phyloP scores from a whole-genome alignment of 202 grass and related monocot genomes.

The Setaria italica region DNA sequence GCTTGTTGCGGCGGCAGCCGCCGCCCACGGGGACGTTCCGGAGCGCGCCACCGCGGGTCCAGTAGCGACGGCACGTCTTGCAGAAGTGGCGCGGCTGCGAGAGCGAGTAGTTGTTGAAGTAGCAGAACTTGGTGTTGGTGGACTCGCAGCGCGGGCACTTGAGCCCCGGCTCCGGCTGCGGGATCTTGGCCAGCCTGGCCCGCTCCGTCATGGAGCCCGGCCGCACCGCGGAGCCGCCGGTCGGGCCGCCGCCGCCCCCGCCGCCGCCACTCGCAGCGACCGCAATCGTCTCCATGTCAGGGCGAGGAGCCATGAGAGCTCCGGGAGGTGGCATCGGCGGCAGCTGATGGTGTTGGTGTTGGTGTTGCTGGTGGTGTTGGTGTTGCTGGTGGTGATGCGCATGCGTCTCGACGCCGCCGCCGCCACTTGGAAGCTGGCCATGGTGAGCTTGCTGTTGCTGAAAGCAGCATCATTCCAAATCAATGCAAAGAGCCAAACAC shows the following conservation, averaged over 20 bases:
- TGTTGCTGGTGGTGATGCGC: slow-evolving; percentile 42
- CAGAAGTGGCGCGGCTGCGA: slow-evolving; percentile 98
- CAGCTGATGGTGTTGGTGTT: slow-evolving; percentile 45
- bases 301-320: slow-evolving; percentile 37
- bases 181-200: slow-evolving; percentile 75
- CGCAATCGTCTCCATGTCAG: slow-evolving; percentile 42
- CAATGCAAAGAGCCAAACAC: slow-evolving; percentile 2
- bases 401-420: slow-evolving; percentile 40
- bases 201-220: slow-evolving; percentile 74
- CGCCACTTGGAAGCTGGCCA: slow-evolving; percentile 34
- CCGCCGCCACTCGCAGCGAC: slow-evolving; percentile 14
- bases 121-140: slow-evolving; percentile 97
- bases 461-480: slow-evolving; percentile 51
- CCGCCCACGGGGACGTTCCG: slow-evolving; percentile 89
- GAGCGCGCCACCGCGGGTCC: slow-evolving; percentile 87
- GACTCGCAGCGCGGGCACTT: slow-evolving; percentile 98
- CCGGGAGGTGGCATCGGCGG: slow-evolving; percentile 42
- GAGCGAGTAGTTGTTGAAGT: slow-evolving; percentile 99
- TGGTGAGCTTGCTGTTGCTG: slow-evolving; percentile 58
- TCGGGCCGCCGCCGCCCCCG: slow-evolving; percentile 11
- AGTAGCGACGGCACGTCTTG: slow-evolving; percentile 98
- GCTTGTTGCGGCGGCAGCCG: slow-evolving; percentile 92
- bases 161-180: slow-evolving; percentile 82
- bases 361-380: slow-evolving; percentile 29
- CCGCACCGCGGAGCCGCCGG: slow-evolving; percentile 32